Evolutionary conservation across 2,329 filamentous ascomycete genomes (phyloP).

Genomic region (Hypocrella siamensis): DNA sequence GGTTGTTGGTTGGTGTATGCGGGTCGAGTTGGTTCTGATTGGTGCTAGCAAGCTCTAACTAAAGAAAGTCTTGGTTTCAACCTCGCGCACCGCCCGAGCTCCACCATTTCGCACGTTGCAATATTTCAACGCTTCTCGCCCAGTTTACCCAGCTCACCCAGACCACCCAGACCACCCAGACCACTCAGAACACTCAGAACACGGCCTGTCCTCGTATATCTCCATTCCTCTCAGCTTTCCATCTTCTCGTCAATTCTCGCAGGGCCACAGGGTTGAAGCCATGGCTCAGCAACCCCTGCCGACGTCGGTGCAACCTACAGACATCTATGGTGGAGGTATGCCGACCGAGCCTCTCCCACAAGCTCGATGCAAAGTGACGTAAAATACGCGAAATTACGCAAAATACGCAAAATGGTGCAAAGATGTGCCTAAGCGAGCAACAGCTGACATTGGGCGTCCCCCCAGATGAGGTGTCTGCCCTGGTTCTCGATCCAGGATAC

Average conservation of each 20-base stretch:
- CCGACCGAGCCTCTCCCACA: conserved; percentile 5
- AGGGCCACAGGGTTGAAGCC: conserved; percentile 6
- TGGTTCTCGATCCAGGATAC: conserved; percentile 91
- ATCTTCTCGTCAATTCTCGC: background rate
- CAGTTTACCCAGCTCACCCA: too few species aligned
- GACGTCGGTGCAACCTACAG: conserved; percentile 41
- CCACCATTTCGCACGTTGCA: too few species aligned
- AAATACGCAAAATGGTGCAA: too few species aligned
- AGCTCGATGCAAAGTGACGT: background rate
- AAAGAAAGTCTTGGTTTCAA: too few species aligned
- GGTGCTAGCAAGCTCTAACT: too few species aligned
- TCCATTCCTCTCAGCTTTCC: conserved; percentile 2
- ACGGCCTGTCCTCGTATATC: background rate
- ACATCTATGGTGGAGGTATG: conserved; percentile 48
- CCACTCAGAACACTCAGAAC: background rate
- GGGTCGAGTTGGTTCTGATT: too few species aligned
- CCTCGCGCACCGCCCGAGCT: too few species aligned
- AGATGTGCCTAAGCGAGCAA: too few species aligned
- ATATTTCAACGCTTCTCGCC: too few species aligned
- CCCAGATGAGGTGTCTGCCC: conserved; percentile 87
- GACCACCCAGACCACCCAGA: too few species aligned
- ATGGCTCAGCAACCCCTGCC: conserved; percentile 43
- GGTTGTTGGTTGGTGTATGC: too few species aligned
- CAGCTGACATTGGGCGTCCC: too few species aligned
- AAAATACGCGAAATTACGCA: background rate